A percentile compares a stretch with the other conserved stretches of the same genome.
Evolutionary conservation across 2,329 filamentous ascomycete genomes (phyloP).

Genomic region (Biscogniauxia mediterranea): DNA sequence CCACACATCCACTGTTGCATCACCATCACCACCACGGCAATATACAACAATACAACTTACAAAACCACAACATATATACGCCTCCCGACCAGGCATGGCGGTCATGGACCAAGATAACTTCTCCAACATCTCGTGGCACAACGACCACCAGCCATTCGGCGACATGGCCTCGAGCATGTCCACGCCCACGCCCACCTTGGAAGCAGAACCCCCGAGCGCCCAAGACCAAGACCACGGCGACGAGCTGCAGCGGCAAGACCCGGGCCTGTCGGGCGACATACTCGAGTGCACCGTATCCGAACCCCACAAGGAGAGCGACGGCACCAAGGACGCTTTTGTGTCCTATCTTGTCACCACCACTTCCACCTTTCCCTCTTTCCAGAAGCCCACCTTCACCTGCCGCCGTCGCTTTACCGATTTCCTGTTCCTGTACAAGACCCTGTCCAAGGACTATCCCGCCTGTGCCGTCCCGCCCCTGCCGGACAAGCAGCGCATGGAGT

Average conservation of each 20-base stretch:
- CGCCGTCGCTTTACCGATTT: conserved; percentile 97
- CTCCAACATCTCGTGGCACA: conserved; percentile 77
- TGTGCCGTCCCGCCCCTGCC: conserved; percentile 91
- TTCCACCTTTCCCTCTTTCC: conserved; percentile 91
- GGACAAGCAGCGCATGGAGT: conserved; percentile 99
- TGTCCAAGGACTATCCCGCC: conserved; percentile 83
- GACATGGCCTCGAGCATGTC: conserved; percentile 22
- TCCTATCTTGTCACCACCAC: conserved; percentile 92
- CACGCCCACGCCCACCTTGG: conserved; percentile 21
- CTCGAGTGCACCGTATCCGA: conserved; percentile 81
- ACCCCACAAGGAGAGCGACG: conserved; percentile 92
- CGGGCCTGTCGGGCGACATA: conserved; percentile 66
- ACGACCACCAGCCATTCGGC: conserved; percentile 51
- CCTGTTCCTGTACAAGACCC: conserved; percentile 89
- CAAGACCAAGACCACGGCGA: conserved; percentile 42
- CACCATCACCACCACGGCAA: too few relatives aligned
- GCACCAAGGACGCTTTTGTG: conserved; percentile 93
- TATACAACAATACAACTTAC: too few relatives aligned
- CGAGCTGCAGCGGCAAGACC: conserved; percentile 45
- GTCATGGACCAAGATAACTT: conserved; percentile 67
- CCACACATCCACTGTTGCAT: too few relatives aligned
- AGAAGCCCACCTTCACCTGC: conserved; percentile 73
- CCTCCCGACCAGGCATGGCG: conserved; percentile 35
- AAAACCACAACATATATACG: neutral
- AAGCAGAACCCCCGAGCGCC: conserved; percentile 27